Base-by-base conservation (phyloP, 202 grass and related monocot genomes). In the Schoenoplectus tabernaemontani region DNA sequence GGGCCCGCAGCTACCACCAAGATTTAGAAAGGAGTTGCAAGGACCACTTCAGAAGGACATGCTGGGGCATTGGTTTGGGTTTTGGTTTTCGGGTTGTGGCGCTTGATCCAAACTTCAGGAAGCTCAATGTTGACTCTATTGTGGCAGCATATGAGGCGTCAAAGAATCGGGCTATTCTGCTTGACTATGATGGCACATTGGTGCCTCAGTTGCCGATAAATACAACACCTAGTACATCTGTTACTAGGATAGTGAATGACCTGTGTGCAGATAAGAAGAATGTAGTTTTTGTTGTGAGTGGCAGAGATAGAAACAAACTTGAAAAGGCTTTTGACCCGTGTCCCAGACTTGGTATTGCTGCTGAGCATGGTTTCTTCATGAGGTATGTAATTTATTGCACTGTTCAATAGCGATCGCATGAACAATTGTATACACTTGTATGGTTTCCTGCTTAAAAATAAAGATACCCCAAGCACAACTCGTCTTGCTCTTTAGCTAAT, bases 61-160 rank as follows among this genome's bases (percentile, higher is more conserved):
- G 90, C 70, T 99, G 92, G 92, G 96, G 90, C 16, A 96, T 93
- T 51, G 92, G 96, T 12, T 79, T 99, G 71, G 92, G 96, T 33
- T 96, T 96, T 78, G 96, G 96, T 76, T 96, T 96, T 81, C 87
- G 96, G 78, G 92, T 99, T 46, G 92, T 99, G 24, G 96, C 92
- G 8, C 83, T 99, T 8, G 96, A 99, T 56, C 81, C 92, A 37
- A 86, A 89, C 81, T 99, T 99, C 79, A 93, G 88, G 36, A 96
- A 99, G 79, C 90, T 99, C 67, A 93, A 84, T 51, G 83, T 96
- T 83, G 92, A 96, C 86, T 82, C 81, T 48, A 93, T 99, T 64
- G 79, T 91, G 39, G 67, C 80, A 44, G 78, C 86, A 42, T 99
- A 96, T 59, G 90, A 89, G 57, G 81, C 71, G 42, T 87, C 92